A percentile compares a stretch with the other conserved stretches of the same genome.
Evolutionary conservation across 2,329 filamentous ascomycete genomes (phyloP).

Genomic region (Sporothrix variecibatus): DNA sequence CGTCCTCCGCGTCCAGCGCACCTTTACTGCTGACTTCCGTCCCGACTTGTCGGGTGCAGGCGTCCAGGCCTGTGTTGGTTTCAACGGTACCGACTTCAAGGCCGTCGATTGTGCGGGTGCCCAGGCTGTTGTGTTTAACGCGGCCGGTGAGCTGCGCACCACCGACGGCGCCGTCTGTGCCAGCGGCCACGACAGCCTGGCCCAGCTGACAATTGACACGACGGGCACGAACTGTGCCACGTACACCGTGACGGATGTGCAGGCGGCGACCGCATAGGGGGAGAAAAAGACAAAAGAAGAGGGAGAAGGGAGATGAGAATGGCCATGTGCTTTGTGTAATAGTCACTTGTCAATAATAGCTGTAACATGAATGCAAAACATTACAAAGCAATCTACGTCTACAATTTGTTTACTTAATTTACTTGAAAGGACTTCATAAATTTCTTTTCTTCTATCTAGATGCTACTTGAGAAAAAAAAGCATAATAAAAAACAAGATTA

Average conservation of each 20-base stretch:
- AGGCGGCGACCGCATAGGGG: neutral
- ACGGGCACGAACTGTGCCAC: slow-evolving; percentile 37
- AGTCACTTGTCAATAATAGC: neutral
- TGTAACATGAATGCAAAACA: neutral
- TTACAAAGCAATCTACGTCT: neutral
- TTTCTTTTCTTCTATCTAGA: neutral
- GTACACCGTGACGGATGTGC: slow-evolving; percentile 38
- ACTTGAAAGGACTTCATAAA: neutral
- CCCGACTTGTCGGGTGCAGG: slow-evolving; percentile 40
- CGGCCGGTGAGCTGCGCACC: slow-evolving; percentile 35
- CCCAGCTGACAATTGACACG: slow-evolving; percentile 38
- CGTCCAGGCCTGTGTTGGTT: slow-evolving; percentile 43
- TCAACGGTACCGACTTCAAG: slow-evolving; percentile 43
- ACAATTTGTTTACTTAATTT: neutral
- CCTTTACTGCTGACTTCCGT: slow-evolving; percentile 43
- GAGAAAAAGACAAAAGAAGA: neutral
- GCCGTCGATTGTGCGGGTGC: slow-evolving; percentile 41
- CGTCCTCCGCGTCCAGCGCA: slow-evolving; percentile 42
- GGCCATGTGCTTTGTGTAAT: neutral
- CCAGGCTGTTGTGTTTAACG: slow-evolving; percentile 35
- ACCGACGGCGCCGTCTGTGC: slow-evolving; percentile 39
- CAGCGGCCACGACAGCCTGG: slow-evolving; percentile 39
- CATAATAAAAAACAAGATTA: neutral
- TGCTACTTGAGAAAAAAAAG: neutral
- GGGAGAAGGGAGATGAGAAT: neutral